phyloP scores from a whole-genome alignment of 108 stramenopile species.

The Parmales sp. region DNA sequence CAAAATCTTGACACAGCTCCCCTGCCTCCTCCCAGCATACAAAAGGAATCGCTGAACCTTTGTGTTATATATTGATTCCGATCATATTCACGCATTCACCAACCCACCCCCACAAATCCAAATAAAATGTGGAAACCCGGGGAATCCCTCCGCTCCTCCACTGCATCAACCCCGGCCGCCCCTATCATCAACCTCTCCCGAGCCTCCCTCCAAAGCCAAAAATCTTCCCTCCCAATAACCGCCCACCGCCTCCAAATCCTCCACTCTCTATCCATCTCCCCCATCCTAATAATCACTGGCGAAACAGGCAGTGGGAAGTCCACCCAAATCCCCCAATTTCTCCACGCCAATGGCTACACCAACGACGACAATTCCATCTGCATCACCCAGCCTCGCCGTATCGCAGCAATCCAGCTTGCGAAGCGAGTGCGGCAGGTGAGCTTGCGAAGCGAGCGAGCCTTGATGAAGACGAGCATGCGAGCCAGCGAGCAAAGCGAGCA shows the following conservation, averaged over 20 bases:
- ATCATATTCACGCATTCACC: no score
- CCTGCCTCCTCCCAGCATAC: no score
- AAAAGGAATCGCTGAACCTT: no score
- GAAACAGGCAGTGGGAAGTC: slow-evolving; percentile 91
- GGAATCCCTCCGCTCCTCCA: no score
- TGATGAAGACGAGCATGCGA: background rate
- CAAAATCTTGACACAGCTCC: no score
- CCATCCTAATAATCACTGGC: slow-evolving; percentile 79
- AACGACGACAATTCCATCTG: slow-evolving; percentile 46
- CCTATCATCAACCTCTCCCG: slow-evolving; percentile 27
- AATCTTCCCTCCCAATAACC: slow-evolving; percentile 62
- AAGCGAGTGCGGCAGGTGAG: slow-evolving; percentile 68
- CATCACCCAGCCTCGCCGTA: slow-evolving; percentile 80
- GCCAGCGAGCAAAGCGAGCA: background rate
- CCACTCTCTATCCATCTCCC: slow-evolving; percentile 53
- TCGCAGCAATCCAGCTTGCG: slow-evolving; percentile 78
- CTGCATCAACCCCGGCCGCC: no score
- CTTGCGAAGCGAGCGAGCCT: background rate
- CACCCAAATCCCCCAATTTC: slow-evolving; percentile 87
- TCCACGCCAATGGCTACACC: slow-evolving; percentile 77
- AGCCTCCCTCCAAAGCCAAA: slow-evolving; percentile 43
- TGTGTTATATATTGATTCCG: no score
- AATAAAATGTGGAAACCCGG: no score
- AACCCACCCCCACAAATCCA: no score
- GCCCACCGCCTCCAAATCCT: slow-evolving; percentile 67